Percentiles rank a stretch among this genome's conserved stretches.
Evolutionary conservation across 2,329 filamentous ascomycete genomes (phyloP).

Genomic region (Xylaria sp.): DNA sequence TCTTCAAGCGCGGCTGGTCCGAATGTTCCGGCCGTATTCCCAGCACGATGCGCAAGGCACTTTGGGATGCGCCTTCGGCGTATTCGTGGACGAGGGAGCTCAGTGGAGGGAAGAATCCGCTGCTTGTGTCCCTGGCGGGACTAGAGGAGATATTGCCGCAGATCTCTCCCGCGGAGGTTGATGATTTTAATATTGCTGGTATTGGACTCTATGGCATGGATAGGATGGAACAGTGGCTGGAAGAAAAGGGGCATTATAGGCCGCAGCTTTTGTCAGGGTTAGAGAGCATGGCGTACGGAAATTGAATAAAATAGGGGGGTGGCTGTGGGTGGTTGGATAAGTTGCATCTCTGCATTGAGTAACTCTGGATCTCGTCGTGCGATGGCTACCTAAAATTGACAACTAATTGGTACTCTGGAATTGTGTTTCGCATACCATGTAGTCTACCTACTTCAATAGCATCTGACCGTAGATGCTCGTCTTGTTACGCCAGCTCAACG

Average conservation of each 20-base stretch:
- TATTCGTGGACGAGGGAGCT: slow-evolving; percentile 40
- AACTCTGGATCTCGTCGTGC: background rate
- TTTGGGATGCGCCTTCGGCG: slow-evolving; percentile 48
- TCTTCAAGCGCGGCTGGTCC: slow-evolving; percentile 45
- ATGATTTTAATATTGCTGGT: slow-evolving; percentile 38
- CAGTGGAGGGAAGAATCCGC: slow-evolving; percentile 27
- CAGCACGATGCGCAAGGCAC: slow-evolving; percentile 44
- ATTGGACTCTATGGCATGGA: slow-evolving; percentile 40
- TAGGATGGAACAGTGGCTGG: slow-evolving; percentile 38
- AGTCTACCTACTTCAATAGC: no score
- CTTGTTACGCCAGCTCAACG: no score
- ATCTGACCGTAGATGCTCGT: no score
- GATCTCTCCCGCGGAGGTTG: slow-evolving; percentile 38
- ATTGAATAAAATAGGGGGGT: background rate
- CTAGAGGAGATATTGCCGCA: slow-evolving; percentile 34
- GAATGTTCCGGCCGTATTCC: slow-evolving; percentile 46
- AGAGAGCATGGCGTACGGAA: background rate
- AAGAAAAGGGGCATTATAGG: slow-evolving; percentile 20
- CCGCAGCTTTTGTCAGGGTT: slow-evolving; percentile 5
- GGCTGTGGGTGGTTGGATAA: background rate
- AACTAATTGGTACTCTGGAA: background rate
- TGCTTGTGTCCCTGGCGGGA: slow-evolving; percentile 36
- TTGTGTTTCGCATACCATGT: background rate
- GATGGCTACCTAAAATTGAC: background rate
- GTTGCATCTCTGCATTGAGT: no score